Base-by-base conservation (phyloP, 768 basidiomycete genomes). In the Termitomyces sp. region DNA sequence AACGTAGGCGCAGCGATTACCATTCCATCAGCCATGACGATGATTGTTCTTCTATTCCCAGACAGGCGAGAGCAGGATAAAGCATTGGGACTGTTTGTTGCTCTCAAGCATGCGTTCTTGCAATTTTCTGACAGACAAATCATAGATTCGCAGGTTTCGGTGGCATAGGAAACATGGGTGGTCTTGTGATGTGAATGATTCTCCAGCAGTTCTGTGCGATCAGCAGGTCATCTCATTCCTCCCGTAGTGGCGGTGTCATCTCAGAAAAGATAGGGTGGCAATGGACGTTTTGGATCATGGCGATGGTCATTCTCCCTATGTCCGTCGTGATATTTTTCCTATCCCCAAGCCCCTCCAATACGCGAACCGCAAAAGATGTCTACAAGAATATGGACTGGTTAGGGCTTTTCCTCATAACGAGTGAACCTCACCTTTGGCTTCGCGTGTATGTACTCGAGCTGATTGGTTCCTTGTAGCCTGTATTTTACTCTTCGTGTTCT, bases 211-310 rank as follows among this genome's bases (percentile, higher is more conserved):
- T n/a, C n/a, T n/a, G n/a, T n/a, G n/a, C n/a, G n/a, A n/a, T n/a
- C n/a, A n/a, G n/a, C n/a, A n/a, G n/a, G n/a, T n/a, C n/a, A n/a
- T n/a, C n/a, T n/a, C n/a, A n/a, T n/a, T n/a, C n/a, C 24, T 44
- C 48, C 13, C 24, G 22, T 35, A 78, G 79, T 8, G 80, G 80
- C 15, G 80, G 78, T 2, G 36, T 76, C 15, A 73, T 81, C 35
- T 75, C 78, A 12, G 67, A 74, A 51, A 72, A 67, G 15, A 66
- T 70, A 4, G 73, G 76, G 11, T 83, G 77, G 69, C 70, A 65
- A 44, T 82, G 81, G 82, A 70, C 79, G 36, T 84, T 84, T 67
- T 81, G 79, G 70, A 73, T 79, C 52, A 67, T 76, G 42, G 74
- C 78, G 7, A 74, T 81, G 55, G 60, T 82, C 51, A 65, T 74